A percentile compares a stretch with the other conserved stretches of the same genome.
These are phyloP conservation scores for Camelina laxa DNA, from an alignment of 345 rosid species.

Conservation along the genomic window DNA sequence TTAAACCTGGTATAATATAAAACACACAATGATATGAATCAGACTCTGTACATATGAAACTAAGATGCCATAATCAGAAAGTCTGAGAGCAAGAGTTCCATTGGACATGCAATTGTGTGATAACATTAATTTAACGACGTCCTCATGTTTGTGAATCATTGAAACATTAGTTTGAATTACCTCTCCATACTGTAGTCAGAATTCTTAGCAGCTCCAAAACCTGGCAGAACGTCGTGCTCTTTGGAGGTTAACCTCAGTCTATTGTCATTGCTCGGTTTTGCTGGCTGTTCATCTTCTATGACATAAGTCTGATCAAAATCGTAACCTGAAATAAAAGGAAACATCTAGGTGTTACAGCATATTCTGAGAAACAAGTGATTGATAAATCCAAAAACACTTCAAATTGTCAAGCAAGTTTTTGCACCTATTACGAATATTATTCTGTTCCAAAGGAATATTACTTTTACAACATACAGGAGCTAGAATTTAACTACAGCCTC, in stretches of 20 bases:
- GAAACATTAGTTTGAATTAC: constrained; percentile 46
- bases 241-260: constrained; percentile 61
- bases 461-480: neutral
- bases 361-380: neutral
- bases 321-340: constrained; percentile 53
- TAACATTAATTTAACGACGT: constrained; percentile 13
- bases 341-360: constrained; percentile 20
- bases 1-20: constrained; percentile 67
- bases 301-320: constrained; percentile 69
- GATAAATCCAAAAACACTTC: constrained; percentile 22
- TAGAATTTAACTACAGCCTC: neutral
- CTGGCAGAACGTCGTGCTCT: constrained; percentile 70
- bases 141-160: neutral
- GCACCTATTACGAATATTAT: constrained; percentile 15
- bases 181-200: constrained; percentile 74
- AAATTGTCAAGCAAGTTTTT: constrained; percentile 11
- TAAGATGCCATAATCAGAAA: constrained; percentile 3
- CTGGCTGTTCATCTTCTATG: constrained; percentile 83
- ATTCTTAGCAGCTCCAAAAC: constrained; percentile 70
- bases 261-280: constrained; percentile 54
- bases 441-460: constrained; percentile 20
- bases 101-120: constrained; percentile 2
- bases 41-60: constrained; percentile 6
- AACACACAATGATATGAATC: constrained; percentile 21
- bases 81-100: constrained; percentile 10